These are phyloP conservation scores for Erythrophleum ivorense DNA, from an alignment of 331 rosid species.

Conservation along the genomic window DNA sequence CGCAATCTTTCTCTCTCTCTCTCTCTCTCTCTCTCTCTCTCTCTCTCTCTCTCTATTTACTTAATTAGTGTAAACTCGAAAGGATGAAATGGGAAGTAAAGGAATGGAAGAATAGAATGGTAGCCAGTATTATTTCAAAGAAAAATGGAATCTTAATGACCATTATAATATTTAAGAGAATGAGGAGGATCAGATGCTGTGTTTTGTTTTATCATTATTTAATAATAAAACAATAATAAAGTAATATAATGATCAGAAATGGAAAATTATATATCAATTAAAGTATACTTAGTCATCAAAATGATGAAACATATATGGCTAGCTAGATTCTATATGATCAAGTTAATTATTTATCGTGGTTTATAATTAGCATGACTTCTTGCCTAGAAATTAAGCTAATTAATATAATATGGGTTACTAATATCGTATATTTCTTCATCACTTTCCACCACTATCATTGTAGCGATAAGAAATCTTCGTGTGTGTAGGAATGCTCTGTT, in stretches of 20 bases:
- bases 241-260: not conserved
- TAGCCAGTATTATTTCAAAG: not conserved
- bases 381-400: not conserved
- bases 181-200: conserved; percentile 47
- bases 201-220: conserved; percentile 9
- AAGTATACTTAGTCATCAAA: not conserved
- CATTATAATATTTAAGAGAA: conserved; percentile 25
- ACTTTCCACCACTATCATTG: not conserved
- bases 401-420: not conserved
- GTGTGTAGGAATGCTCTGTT: not conserved
- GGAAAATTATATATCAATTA: not conserved
- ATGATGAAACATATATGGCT: conserved; percentile 32
- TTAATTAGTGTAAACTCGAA: too few species aligned
- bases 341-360: conserved; percentile 5
- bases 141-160: not conserved
- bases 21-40: not conserved
- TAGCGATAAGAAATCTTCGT: not conserved
- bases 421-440: not conserved
- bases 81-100: not conserved
- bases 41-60: not conserved
- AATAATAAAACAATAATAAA: conserved; percentile 7
- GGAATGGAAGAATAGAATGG: not conserved
- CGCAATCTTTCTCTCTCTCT: conserved; percentile 11
- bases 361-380: not conserved
- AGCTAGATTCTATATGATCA: conserved; percentile 10